Percentiles rank a stretch among this genome's conserved stretches.
These are phyloP conservation scores for Ogataea naganishii DNA, from an alignment of 805 yeast genomes.

Conservation along the genomic window DNA sequence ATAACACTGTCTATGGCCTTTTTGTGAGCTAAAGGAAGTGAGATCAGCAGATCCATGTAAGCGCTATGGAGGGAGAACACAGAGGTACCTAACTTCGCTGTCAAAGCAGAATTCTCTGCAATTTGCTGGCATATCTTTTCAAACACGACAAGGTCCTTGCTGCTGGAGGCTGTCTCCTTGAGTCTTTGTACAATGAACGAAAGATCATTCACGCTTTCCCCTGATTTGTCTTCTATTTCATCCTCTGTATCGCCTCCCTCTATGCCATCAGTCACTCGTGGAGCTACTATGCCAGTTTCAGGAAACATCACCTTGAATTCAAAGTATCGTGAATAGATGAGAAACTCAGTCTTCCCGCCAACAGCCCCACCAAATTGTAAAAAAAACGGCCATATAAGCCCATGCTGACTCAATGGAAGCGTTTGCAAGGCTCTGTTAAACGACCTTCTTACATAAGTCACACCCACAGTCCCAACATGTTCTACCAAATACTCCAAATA, in stretches of 20 bases:
- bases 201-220: too few species aligned
- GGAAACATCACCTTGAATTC: constrained; percentile 7
- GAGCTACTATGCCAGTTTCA: constrained; percentile 1
- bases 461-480: constrained; percentile 18
- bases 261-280: constrained; percentile 1
- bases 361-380: constrained; percentile 35
- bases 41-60: constrained; percentile 1
- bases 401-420: constrained; percentile 46
- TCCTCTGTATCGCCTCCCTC: constrained; percentile 1
- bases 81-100: too few species aligned
- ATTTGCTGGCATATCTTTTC: too few species aligned
- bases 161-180: too few species aligned
- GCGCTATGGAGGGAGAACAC: not conserved
- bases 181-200: too few species aligned
- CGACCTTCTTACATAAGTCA: constrained; percentile 29
- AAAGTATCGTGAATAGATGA: constrained; percentile 25
- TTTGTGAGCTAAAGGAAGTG: not conserved
- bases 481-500: constrained; percentile 35
- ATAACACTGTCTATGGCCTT: not conserved
- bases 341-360: constrained; percentile 31
- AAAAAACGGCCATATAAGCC: constrained; percentile 45
- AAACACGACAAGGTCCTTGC: too few species aligned
- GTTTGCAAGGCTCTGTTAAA: constrained; percentile 42
- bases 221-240: not conserved
- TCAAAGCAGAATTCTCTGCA: too few species aligned